These are phyloP conservation scores for Solanum chilense DNA, from an alignment of 257 asterid genomes.

Conservation along the genomic window DNA sequence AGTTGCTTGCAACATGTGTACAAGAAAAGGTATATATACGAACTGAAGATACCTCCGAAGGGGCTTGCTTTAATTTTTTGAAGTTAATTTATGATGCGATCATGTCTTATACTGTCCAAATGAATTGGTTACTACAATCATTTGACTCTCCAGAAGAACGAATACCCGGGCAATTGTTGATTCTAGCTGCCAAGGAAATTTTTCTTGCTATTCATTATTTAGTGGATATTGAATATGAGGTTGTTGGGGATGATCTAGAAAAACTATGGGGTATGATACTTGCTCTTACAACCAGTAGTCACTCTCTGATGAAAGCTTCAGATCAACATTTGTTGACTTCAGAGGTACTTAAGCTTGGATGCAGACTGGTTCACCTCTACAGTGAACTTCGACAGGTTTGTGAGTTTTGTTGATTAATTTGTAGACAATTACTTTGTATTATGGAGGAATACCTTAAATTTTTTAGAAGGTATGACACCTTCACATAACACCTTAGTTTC, in stretches of 20 bases:
- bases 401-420: slow-evolving; percentile 1
- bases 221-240: slow-evolving; percentile 66
- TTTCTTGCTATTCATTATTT: slow-evolving; percentile 41
- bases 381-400: slow-evolving; percentile 96
- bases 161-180: slow-evolving; percentile 26
- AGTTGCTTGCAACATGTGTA: slow-evolving; percentile 41
- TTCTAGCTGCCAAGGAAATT: slow-evolving; percentile 53
- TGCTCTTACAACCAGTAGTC: slow-evolving; percentile 40
- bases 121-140: slow-evolving; percentile 18
- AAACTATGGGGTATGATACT: slow-evolving; percentile 59
- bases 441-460: not conserved
- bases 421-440: not conserved
- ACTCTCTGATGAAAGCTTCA: slow-evolving; percentile 24
- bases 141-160: slow-evolving; percentile 22
- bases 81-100: slow-evolving; percentile 40
- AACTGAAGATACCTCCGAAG: slow-evolving; percentile 71
- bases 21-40: slow-evolving; percentile 49
- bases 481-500: not conserved
- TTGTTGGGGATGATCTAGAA: slow-evolving; percentile 73
- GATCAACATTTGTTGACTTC: slow-evolving; percentile 33
- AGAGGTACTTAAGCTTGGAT: slow-evolving; percentile 48
- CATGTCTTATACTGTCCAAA: slow-evolving; percentile 40
- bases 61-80: slow-evolving; percentile 57
- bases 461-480: not conserved
- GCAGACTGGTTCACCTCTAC: slow-evolving; percentile 67